phyloP scores from a whole-genome alignment of 2,329 filamentous ascomycete species.

The Colletotrichum sp. region DNA sequence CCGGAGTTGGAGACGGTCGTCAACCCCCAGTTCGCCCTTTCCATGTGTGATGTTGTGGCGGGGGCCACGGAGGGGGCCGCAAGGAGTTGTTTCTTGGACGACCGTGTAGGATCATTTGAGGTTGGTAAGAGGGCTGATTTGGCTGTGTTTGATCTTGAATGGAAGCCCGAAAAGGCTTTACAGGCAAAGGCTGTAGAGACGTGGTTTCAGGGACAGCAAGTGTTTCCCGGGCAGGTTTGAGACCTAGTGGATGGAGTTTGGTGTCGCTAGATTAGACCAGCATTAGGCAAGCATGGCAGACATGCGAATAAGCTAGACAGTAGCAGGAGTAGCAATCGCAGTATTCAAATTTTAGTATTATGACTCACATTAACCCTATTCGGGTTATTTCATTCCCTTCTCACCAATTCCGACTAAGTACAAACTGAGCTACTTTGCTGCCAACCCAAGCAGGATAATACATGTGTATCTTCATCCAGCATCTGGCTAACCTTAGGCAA shows the following conservation, averaged over 20 bases:
- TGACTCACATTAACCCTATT: not conserved
- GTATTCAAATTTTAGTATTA: rapidly evolving
- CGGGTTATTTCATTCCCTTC: not conserved
- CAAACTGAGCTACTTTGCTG: rapidly evolving
- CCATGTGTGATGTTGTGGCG: conserved; percentile 55
- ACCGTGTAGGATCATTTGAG: conserved; percentile 55
- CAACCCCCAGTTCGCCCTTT: conserved; percentile 59
- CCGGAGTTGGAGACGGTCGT: conserved; percentile 44
- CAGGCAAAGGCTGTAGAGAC: conserved; percentile 54
- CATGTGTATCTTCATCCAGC: rapidly evolving
- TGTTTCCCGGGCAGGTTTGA: conserved; percentile 30
- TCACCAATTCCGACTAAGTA: not conserved
- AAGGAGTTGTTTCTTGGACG: conserved; percentile 61
- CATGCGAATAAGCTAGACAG: rapidly evolving
- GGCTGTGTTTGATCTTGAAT: conserved; percentile 53
- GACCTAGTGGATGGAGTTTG: not conserved
- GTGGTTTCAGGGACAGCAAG: conserved; percentile 53
- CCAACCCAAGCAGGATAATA: not conserved
- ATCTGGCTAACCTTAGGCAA: not conserved
- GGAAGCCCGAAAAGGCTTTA: conserved; percentile 50
- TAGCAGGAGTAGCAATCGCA: rapidly evolving
- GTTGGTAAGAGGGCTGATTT: conserved; percentile 63
- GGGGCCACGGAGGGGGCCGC: conserved; percentile 61
- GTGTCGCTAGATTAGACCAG: not conserved
- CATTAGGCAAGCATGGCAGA: not conserved